Evolutionary conservation across 441 rosid genomes (phyloP).

Genomic region (Oxalis stricta): DNA sequence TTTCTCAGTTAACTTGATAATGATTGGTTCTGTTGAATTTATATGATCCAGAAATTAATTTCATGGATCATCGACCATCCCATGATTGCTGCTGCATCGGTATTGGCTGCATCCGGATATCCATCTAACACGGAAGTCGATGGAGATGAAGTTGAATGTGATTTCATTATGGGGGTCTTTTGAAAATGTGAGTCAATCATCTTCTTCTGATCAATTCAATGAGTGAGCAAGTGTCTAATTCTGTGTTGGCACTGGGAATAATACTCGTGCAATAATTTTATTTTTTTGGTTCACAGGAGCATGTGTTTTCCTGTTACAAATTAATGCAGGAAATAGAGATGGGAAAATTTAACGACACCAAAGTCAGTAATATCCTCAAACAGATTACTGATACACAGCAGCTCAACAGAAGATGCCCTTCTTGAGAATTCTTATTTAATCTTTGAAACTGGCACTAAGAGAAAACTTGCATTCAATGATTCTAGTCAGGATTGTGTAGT

Average conservation of each 20-base stretch:
- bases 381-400: constrained; percentile 12
- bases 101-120: constrained; percentile 38
- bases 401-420: constrained; percentile 15
- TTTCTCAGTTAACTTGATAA: background rate
- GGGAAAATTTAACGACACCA: constrained; percentile 42
- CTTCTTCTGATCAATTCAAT: background rate
- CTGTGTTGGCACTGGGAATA: background rate
- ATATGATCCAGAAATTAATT: constrained; percentile 34
- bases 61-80: constrained; percentile 59
- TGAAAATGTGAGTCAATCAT: constrained; percentile 34
- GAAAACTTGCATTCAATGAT: constrained; percentile 42
- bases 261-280: no score
- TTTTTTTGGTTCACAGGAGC: constrained; percentile 35
- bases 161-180: constrained; percentile 39
- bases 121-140: constrained; percentile 34
- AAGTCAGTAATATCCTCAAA: constrained; percentile 11
- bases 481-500: constrained; percentile 22
- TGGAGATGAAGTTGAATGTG: constrained; percentile 31
- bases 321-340: constrained; percentile 43
- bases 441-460: constrained; percentile 35
- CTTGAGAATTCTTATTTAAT: constrained; percentile 13
- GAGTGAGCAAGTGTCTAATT: background rate
- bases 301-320: constrained; percentile 39
- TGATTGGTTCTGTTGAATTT: background rate
- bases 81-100: constrained; percentile 60